These are phyloP conservation scores for Parietaria judaica DNA, from an alignment of 306 rosid species.

Conservation along the genomic window DNA sequence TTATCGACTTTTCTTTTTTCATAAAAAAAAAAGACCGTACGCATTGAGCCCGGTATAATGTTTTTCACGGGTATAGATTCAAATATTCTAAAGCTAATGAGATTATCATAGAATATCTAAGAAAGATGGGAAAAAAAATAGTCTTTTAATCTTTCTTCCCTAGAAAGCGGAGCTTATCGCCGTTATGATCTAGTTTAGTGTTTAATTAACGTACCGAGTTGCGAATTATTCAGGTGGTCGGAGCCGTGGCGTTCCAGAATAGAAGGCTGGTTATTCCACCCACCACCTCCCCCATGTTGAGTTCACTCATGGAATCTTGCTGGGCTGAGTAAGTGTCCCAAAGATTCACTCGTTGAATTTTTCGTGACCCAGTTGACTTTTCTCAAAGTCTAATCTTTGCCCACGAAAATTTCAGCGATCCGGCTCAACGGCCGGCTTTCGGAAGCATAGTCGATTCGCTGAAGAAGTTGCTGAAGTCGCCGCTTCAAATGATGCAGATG, in stretches of 20 bases:
- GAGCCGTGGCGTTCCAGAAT: slow-evolving; percentile 96
- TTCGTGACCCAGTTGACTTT: background rate
- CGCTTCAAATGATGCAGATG: slow-evolving; percentile 54
- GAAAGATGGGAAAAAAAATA: too few species aligned
- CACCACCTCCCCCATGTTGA: slow-evolving; percentile 57
- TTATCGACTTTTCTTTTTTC: too few species aligned
- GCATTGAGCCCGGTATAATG: too few species aligned
- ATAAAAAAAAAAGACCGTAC: too few species aligned
- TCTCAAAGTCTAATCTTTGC: background rate
- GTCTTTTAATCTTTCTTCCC: too few species aligned
- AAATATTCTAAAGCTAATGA: too few species aligned
- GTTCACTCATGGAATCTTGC: slow-evolving; percentile 89
- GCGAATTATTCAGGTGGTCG: slow-evolving; percentile 61
- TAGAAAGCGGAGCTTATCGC: background rate
- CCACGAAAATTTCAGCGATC: slow-evolving; percentile 43
- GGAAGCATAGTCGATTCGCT: slow-evolving; percentile 56
- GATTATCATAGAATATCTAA: too few species aligned
- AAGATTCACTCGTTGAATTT: background rate
- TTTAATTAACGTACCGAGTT: background rate
- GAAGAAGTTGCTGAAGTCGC: slow-evolving; percentile 83
- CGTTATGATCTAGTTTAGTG: background rate
- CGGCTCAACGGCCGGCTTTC: slow-evolving; percentile 66
- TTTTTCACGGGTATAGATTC: too few species aligned
- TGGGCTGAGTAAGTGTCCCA: slow-evolving; percentile 79
- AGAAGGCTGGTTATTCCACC: slow-evolving; percentile 71